Conservation (phyloP, 805 yeast genomes). For the Candida germanica region DNA sequence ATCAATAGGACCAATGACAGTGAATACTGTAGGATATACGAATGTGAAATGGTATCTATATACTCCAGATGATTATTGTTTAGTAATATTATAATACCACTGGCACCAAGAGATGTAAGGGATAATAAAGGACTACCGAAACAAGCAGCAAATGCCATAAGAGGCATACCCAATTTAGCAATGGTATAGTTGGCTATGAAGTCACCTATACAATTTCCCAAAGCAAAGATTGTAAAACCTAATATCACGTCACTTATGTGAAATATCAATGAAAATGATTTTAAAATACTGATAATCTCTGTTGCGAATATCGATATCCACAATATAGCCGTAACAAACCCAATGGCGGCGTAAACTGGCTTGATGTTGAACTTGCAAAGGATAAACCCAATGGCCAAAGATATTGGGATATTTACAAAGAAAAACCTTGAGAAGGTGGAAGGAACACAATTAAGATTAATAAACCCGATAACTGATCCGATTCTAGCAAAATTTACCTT, state of each 20-base stretch:
- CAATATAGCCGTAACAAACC: slow-evolving; percentile 63
- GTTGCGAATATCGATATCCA: slow-evolving; percentile 71
- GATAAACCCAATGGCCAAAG: not conserved
- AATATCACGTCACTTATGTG: slow-evolving; percentile 71
- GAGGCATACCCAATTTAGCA: slow-evolving; percentile 75
- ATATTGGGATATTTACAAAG: slow-evolving; percentile 2
- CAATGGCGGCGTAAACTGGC: slow-evolving; percentile 38
- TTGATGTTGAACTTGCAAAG: slow-evolving; percentile 10
- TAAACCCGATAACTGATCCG: not conserved
- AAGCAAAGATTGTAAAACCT: slow-evolving; percentile 85
- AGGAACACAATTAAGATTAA: slow-evolving; percentile 5
- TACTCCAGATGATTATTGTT: slow-evolving; percentile 2
- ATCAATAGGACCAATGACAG: slow-evolving; percentile 20
- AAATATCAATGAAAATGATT: slow-evolving; percentile 56
- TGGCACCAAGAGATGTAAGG: slow-evolving; percentile 76
- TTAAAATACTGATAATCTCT: slow-evolving; percentile 63
- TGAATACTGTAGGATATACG: slow-evolving; percentile 13
- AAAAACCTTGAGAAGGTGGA: not conserved
- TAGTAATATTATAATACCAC: slow-evolving; percentile 45
- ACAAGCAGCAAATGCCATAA: slow-evolving; percentile 94
- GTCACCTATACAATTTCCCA: slow-evolving; percentile 93
- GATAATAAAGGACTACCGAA: slow-evolving; percentile 89
- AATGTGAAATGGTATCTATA: not conserved
- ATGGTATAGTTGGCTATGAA: slow-evolving; percentile 78
- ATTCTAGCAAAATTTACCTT: slow-evolving; percentile 3